phyloP scores from a whole-genome alignment of 305 asterid species.

The Fraxinus velutina region DNA sequence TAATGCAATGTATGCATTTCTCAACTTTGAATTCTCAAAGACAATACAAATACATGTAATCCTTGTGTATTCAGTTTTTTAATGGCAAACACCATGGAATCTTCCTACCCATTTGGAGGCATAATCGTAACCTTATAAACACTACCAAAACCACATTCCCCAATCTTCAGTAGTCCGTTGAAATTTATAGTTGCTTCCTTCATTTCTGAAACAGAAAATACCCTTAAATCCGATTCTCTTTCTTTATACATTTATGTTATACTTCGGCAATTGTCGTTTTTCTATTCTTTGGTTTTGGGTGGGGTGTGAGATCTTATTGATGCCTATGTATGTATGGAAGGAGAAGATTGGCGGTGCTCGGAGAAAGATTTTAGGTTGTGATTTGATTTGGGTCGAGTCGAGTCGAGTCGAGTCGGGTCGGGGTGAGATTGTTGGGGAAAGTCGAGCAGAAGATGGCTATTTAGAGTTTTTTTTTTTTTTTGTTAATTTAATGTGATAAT shows the following conservation, averaged over 20 bases:
- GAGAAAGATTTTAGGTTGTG: too few species aligned
- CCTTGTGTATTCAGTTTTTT: conserved; percentile 70
- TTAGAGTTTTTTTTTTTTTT: too few species aligned
- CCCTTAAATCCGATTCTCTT: conserved; percentile 44
- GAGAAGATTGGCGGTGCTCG: too few species aligned
- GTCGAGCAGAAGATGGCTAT: too few species aligned
- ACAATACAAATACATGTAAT: conserved; percentile 54
- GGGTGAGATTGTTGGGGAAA: too few species aligned
- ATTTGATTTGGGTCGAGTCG: too few species aligned
- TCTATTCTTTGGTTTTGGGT: too few species aligned
- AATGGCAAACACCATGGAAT: conserved; percentile 54
- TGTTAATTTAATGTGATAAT: too few species aligned
- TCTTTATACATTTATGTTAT: conserved; percentile 71
- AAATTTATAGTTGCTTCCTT: conserved; percentile 62
- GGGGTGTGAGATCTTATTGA: too few species aligned
- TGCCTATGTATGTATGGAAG: too few species aligned
- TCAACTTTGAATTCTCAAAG: conserved; percentile 57
- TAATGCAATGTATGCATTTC: conserved; percentile 65
- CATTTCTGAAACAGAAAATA: conserved; percentile 57
- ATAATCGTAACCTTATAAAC: conserved; percentile 65
- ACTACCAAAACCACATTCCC: conserved; percentile 86
- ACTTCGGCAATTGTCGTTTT: conserved; percentile 12
- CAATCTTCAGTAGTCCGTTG: conserved; percentile 57
- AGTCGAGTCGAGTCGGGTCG: too few species aligned
- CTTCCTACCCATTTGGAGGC: conserved; percentile 32